Percentiles rank a stretch among this genome's conserved stretches.
Evolutionary conservation across 371 early-diverging fungal species (phyloP).

Genomic region (Rhizopus microsporus): DNA sequence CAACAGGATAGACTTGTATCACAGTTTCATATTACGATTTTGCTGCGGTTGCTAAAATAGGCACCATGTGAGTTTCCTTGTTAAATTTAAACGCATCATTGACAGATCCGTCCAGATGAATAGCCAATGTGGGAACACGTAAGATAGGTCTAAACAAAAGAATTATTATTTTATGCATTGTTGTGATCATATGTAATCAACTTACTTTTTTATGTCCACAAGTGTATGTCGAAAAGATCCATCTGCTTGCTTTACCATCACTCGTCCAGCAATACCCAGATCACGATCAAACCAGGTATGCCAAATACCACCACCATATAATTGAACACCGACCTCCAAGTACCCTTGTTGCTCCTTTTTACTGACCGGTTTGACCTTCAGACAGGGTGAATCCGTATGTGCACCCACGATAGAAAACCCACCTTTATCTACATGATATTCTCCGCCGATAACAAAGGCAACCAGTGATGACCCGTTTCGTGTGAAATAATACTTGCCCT

Average conservation of each 20-base stretch:
- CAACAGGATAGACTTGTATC: neutral
- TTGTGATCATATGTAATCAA: neutral
- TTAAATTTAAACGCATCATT: constrained; percentile 88
- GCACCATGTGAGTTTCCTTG: constrained; percentile 87
- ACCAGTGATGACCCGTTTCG: constrained; percentile 85
- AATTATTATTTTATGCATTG: no score
- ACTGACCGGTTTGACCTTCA: constrained; percentile 90
- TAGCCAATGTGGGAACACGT: constrained; percentile 89
- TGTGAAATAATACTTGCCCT: constrained; percentile 91
- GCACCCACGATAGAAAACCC: constrained; percentile 86
- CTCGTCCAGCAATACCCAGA: constrained; percentile 91
- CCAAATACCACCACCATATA: constrained; percentile 90
- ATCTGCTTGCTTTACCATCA: constrained; percentile 74
- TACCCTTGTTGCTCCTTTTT: constrained; percentile 79
- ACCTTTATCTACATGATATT: constrained; percentile 76
- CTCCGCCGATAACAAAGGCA: constrained; percentile 89
- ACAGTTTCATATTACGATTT: constrained; percentile 48
- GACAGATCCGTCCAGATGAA: constrained; percentile 84
- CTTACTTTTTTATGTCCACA: constrained; percentile 56
- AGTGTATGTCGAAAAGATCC: constrained; percentile 70
- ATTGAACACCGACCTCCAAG: constrained; percentile 83
- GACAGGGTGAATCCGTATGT: constrained; percentile 94
- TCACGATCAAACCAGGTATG: constrained; percentile 98
- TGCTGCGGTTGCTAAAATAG: constrained; percentile 77
- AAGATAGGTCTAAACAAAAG: constrained; percentile 67